Evolutionary conservation across 805 yeast genomes (phyloP).

Genomic region (Zygosaccharomyces siamensis): DNA sequence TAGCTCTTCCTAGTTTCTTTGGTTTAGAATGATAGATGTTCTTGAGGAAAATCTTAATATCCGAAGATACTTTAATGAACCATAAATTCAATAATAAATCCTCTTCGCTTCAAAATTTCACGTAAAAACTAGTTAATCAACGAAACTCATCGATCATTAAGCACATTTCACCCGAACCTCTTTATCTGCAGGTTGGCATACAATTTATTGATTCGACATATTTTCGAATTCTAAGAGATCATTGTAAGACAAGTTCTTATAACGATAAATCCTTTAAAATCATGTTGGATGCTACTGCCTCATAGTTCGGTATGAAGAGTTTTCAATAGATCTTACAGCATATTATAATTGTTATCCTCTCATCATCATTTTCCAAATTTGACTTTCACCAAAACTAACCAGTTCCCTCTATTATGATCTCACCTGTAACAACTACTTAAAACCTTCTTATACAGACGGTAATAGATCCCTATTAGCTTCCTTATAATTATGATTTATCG

Average conservation of each 20-base stretch:
- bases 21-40: conserved; percentile 52
- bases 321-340: conserved; percentile 42
- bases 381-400: conserved; percentile 3
- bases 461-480: conserved; percentile 20
- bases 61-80: conserved; percentile 70
- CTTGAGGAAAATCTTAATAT: conserved; percentile 66
- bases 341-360: conserved; percentile 26
- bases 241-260: conserved; percentile 54
- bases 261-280: conserved; percentile 66
- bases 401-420: not conserved
- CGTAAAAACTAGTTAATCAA: conserved; percentile 60
- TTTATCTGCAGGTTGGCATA: conserved; percentile 79
- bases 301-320: conserved; percentile 66
- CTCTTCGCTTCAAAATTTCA: conserved; percentile 53
- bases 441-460: conserved; percentile 16
- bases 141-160: conserved; percentile 73
- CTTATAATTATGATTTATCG: conserved; percentile 24
- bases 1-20: conserved; percentile 11
- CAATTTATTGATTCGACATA: conserved; percentile 48
- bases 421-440: conserved; percentile 7
- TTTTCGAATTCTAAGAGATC: conserved; percentile 57
- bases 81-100: conserved; percentile 75
- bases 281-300: conserved; percentile 66
- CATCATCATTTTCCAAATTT: not conserved
- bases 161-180: conserved; percentile 81